These are phyloP conservation scores for Tagetes erecta DNA, from an alignment of 129 eudicot genomes.

Conservation along the genomic window DNA sequence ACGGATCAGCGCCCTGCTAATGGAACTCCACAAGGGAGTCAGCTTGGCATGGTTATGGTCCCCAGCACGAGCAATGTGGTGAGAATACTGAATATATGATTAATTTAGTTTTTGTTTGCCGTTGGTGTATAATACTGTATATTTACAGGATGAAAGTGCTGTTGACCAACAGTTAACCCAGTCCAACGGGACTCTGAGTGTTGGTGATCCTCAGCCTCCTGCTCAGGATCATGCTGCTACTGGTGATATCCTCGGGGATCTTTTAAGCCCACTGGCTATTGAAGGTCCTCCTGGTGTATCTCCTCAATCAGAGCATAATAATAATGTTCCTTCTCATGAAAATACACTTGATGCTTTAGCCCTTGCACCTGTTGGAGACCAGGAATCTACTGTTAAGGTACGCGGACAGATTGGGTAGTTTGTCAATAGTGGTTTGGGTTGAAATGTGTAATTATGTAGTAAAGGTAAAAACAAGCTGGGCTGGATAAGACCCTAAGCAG, in stretches of 20 bases:
- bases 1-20: constrained; percentile 77
- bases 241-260: constrained; percentile 92
- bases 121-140: constrained; percentile 14
- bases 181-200: constrained; percentile 71
- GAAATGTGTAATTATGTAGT: background rate
- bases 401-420: background rate
- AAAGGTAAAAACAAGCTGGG: background rate
- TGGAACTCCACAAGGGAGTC: constrained; percentile 69
- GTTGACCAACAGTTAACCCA: constrained; percentile 55
- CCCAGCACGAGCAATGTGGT: constrained; percentile 66
- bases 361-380: constrained; percentile 72
- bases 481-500: background rate
- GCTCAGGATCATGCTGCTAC: constrained; percentile 42
- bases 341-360: constrained; percentile 71
- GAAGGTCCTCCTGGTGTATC: constrained; percentile 73
- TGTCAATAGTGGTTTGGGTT: background rate
- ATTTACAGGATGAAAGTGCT: constrained; percentile 54
- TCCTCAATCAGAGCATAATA: constrained; percentile 50
- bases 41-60: constrained; percentile 76
- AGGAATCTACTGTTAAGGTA: constrained; percentile 78
- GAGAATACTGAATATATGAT: background rate
- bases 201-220: constrained; percentile 68
- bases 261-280: constrained; percentile 82
- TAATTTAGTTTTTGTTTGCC: constrained; percentile 5
- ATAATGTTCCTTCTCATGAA: constrained; percentile 43